phyloP scores from a whole-genome alignment of 116 monocot genomes.

The Cymodocea nodosa region DNA sequence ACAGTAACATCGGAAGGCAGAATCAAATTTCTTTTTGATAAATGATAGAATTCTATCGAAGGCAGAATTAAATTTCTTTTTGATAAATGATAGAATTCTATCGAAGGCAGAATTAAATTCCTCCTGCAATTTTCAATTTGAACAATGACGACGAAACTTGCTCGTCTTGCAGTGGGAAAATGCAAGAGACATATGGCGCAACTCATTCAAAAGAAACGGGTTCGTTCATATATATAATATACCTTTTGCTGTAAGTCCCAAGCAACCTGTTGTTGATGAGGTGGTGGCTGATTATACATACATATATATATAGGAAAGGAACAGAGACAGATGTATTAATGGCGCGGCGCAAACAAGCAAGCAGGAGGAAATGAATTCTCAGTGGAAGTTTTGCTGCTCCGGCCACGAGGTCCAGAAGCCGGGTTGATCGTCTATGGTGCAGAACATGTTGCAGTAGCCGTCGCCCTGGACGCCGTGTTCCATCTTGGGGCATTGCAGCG shows the following conservation, averaged over 20 bases:
- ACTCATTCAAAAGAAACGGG: neutral
- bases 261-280: neutral
- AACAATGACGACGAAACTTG: too few relatives aligned
- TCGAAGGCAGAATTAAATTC: too few relatives aligned
- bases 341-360: neutral
- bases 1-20: too few relatives aligned
- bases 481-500: constrained; percentile 29
- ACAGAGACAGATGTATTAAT: neutral
- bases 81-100: too few relatives aligned
- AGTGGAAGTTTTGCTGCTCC: constrained; percentile 38
- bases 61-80: too few relatives aligned
- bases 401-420: constrained; percentile 34
- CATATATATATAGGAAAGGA: too few relatives aligned
- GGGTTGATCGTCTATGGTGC: constrained; percentile 60
- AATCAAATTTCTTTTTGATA: too few relatives aligned
- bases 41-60: too few relatives aligned
- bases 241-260: neutral
- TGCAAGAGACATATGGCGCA: neutral
- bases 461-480: constrained; percentile 13
- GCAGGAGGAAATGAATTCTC: too few relatives aligned
- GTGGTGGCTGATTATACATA: too few relatives aligned
- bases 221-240: neutral
- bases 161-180: neutral
- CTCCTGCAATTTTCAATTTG: too few relatives aligned
- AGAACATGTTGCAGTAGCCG: constrained; percentile 68